Conservation (phyloP, 257 asterid genomes). For the Primulina tabacum region DNA sequence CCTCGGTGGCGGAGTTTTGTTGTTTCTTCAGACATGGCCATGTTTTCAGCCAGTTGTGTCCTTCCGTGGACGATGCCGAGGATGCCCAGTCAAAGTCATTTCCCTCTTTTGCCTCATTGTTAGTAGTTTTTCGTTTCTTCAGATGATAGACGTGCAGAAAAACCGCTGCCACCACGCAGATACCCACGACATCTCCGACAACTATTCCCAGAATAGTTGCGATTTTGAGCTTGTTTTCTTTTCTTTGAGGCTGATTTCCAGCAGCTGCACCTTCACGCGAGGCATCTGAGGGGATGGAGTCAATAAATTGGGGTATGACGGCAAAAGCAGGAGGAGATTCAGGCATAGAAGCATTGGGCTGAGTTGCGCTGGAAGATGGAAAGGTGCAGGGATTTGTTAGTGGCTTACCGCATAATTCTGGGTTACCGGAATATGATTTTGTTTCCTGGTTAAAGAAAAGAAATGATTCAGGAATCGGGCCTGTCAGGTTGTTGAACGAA, state of each 20-base stretch:
- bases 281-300: constrained; percentile 32
- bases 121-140: constrained; percentile 43
- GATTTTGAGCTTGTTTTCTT: constrained; percentile 34
- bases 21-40: constrained; percentile 75
- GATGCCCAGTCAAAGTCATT: constrained; percentile 82
- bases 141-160: constrained; percentile 37
- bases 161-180: constrained; percentile 43
- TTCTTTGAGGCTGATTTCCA: constrained; percentile 19
- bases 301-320: constrained; percentile 59
- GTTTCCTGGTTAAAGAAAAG: constrained; percentile 44
- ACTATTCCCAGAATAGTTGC: constrained; percentile 71
- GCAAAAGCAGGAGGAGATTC: constrained; percentile 93
- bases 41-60: constrained; percentile 63
- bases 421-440: constrained; percentile 54
- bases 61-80: constrained; percentile 56
- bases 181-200: constrained; percentile 63
- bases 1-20: constrained; percentile 24
- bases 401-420: constrained; percentile 67
- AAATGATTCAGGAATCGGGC: constrained; percentile 55
- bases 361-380: constrained; percentile 48
- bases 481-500: constrained; percentile 45
- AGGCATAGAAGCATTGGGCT: constrained; percentile 40
- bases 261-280: constrained; percentile 7
- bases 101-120: constrained; percentile 45
- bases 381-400: constrained; percentile 48